Evolutionary conservation across 352 stramenopile species (phyloP), one percentile per base, ranked within the genome.

Genomic region (Thraustochytrium striatum): DNA sequence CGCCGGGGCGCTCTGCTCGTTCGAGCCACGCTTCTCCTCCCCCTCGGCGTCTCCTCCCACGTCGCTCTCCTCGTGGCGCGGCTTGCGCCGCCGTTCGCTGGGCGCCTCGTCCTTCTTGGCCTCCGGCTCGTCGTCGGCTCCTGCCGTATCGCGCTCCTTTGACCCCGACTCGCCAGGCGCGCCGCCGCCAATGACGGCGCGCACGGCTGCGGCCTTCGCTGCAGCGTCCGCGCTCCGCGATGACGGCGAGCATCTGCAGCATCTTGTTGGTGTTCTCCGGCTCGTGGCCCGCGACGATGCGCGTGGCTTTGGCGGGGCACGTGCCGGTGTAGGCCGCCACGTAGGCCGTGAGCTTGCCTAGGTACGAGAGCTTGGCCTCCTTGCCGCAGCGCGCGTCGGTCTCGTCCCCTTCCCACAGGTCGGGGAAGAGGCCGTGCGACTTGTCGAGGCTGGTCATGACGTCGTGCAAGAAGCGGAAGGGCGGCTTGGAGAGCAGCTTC

Each of bases 401-500:
- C 84, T 98, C 91, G 13, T 94, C 89, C 7, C 82, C 88, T 13
- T 81, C 86, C 84, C 89, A 96, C 1, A 96, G 85, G 2, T 91
- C 91, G 0, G 92, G 88, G 13, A 21, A 88, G 81, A 98, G 97
- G 44, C 91, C 91, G 57, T 91, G 95, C 81, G 84, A 80, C 59
- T 87, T 84, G 28, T 86, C 90, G 43, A 98, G 84, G 57, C 90
- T 92, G 55, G 89, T 87, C 69, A 98, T 91, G 44, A 98, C 87
- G 83, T 98, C 93, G 84, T 97, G 91, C 52, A 98, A 85, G 83
- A 98, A 98, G 44, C 94, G 91, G 85, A 98, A 98, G 19, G 95
- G 95, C 39, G 95, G 94, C 82, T 97, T 97, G 79, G 85, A 84
- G 50, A 98, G 87, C 52, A 98, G 87, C 87, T 98, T 98, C 39